phyloP scores from a whole-genome alignment of 371 early-diverging fungal genomes.

The Coelomomyces lativittatus region DNA sequence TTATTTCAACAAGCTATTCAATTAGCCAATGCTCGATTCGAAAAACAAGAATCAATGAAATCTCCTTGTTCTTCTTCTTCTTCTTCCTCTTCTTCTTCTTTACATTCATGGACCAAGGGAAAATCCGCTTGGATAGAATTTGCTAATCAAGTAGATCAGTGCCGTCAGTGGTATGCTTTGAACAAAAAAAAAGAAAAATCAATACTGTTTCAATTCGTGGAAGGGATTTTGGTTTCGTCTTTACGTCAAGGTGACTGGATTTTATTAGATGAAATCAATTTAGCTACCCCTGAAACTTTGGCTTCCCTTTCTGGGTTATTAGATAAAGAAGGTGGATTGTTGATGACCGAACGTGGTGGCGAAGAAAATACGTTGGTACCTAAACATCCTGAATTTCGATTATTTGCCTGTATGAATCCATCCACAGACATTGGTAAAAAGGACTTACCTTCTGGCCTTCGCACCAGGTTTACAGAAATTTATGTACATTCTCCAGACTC shows the following conservation, averaged over 20 bases:
- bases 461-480: slow-evolving; percentile 81
- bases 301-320: slow-evolving; percentile 77
- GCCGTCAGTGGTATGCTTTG: slow-evolving; percentile 38
- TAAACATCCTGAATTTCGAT: slow-evolving; percentile 84
- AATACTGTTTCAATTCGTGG: slow-evolving; percentile 80
- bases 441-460: slow-evolving; percentile 76
- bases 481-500: slow-evolving; percentile 80
- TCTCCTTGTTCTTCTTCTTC: background rate
- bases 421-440: slow-evolving; percentile 97
- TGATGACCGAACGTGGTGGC: slow-evolving; percentile 82
- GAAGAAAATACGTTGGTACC: slow-evolving; percentile 46
- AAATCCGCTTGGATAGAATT: too few relatives aligned
- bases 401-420: slow-evolving; percentile 99
- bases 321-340: slow-evolving; percentile 59
- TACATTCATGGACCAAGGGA: too few relatives aligned
- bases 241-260: slow-evolving; percentile 89
- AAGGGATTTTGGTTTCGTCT: slow-evolving; percentile 82
- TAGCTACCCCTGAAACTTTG: slow-evolving; percentile 85
- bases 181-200: slow-evolving; percentile 53
- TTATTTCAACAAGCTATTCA: slow-evolving; percentile 50
- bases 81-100: too few relatives aligned
- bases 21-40: slow-evolving; percentile 52
- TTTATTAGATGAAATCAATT: slow-evolving; percentile 96
- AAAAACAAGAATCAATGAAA: slow-evolving; percentile 4
- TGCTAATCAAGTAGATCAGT: too few relatives aligned